Percentiles rank a stretch among this genome's conserved stretches.
Conservation (phyloP, 495 filamentous ascomycete genomes). For the Hyaloscypha hepaticicola region DNA sequence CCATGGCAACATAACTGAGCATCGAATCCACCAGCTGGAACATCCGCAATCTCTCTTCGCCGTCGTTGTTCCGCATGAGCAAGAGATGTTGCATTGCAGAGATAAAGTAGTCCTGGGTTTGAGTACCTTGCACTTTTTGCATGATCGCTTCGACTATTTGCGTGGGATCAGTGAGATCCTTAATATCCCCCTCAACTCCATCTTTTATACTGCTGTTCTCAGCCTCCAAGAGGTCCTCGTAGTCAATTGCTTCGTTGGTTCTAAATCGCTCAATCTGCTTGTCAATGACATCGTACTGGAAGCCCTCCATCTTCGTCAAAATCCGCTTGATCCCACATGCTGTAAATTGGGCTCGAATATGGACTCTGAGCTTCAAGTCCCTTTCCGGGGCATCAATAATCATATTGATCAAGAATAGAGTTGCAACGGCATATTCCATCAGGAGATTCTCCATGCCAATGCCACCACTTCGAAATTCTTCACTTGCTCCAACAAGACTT, state of each 20-base stretch:
- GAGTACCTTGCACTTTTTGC: conserved; percentile 76
- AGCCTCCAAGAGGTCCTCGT: conserved; percentile 92
- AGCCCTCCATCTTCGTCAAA: conserved; percentile 93
- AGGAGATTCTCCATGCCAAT: conserved; percentile 98
- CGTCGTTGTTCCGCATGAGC: conserved; percentile 87
- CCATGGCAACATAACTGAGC: conserved; percentile 99
- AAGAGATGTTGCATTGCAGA: conserved; percentile 94
- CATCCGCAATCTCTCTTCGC: conserved; percentile 90
- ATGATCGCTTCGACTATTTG: conserved; percentile 95
- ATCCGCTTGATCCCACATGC: conserved; percentile 95
- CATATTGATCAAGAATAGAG: conserved; percentile 95
- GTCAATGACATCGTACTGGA: conserved; percentile 97
- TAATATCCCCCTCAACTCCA: conserved; percentile 84
- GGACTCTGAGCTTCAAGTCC: conserved; percentile 87
- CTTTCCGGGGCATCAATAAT: conserved; percentile 86
- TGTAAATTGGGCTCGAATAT: conserved; percentile 94
- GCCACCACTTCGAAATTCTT: conserved; percentile 94
- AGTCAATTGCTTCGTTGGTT: conserved; percentile 94
- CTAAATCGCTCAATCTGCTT: conserved; percentile 96
- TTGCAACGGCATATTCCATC: conserved; percentile 98
- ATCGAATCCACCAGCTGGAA: conserved; percentile 98
- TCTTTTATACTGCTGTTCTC: conserved; percentile 90
- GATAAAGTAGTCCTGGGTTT: conserved; percentile 91
- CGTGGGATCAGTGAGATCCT: conserved; percentile 88
- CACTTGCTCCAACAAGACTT: conserved; percentile 92